Base-by-base conservation (phyloP, 192 early-diverging fungal species). In the Chytriomyces hyalinus region DNA sequence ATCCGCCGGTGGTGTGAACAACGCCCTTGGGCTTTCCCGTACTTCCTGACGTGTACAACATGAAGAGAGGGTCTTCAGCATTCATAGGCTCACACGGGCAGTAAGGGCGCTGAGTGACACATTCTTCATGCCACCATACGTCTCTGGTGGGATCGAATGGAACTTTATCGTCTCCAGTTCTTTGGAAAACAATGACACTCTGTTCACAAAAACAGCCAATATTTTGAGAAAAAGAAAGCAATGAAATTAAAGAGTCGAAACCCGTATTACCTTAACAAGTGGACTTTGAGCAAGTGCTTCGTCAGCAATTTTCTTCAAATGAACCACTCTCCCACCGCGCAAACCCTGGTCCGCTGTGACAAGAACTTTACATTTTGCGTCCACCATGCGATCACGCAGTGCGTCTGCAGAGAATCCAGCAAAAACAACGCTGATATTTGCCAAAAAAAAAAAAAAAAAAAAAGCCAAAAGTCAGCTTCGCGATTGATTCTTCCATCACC, bases 371-470 rank as follows among this genome's bases (percentile, higher is more conserved):
- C 92, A 92, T 53, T 85, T 82, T 60, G 92, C 92, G 71, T 98
- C 96, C 36, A 87, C 80, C 57, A 98, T 92, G 80, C 97, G 94
- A 85, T 97, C 95, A 53, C 95, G 92, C 26, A 98, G 87, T 6
- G 96, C 94, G 47, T 95, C 93, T 51, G 96, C 89, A 49, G 94
- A 95, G 86, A 98, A 98, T 46, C 97, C 97, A 8, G 97, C 97
- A 90, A 98, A 98, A 73, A 98, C 92, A 57, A 98, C 97, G 22
- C 92, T 87, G 59, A 1, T 36, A 1, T 36, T 36, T 2, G 36
- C 36, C 1, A 36, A 36, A 26, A 36, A 36, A 36, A 36, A 36
- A 36, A 26, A 36, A 36, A 36, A 64, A 64, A 24, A 26, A 64
- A 9, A 36, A 1, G 4, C 62, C 62, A 64, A 24, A 3, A 8